Base-by-base conservation (phyloP, 805 yeast species). In the Teunomyces aglyptinius region DNA sequence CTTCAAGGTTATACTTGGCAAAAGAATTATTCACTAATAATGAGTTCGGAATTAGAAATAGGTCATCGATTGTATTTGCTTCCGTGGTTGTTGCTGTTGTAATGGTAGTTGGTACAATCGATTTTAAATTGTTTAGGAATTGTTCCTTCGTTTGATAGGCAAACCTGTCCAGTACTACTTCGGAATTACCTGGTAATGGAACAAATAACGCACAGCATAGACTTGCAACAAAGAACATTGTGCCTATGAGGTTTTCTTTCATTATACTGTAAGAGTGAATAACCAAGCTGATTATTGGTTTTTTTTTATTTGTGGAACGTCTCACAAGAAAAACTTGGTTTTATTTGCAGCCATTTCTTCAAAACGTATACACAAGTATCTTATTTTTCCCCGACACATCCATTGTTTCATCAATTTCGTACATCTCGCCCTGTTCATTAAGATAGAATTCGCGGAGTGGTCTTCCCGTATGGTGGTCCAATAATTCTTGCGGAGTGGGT, bases 361-460 rank as follows among this genome's bases (percentile, higher is more conserved):
- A 57, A 39, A 55, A 57, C 11, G 68, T 59, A 41, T 67, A 67
- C 31, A 67, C 70, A 15, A 67, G 49, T 13, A 65, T 60, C 44
- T 59, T 63, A 33, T 57, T 56, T 38, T 55, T 58, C 4, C 58
- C 60, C 35, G 53, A 40, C 15, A 60, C 47, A 33, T 63, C 59
- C 34, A 46, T 49, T 16, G 32, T 31, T 3, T 36, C 33, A 22
- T 49, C 50, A 5, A 64, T 35, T 33, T 65, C 65, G 43, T 54
- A 58, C 64, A 68, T 59, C 46, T 67, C 67, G 13, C 70, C 71
- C 6, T 46, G 38, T 35, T 64, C 68, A 46, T 58, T 63, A 24
- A 68, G 50, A 29, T 51, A 54, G 45, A 58, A 67, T 44, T 64
- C 61, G 40, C 57, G 64, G 31, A 67, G 51, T 2, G 55, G 58